Base-by-base conservation (phyloP, 2,329 filamentous ascomycete genomes). In the Diaporthe vexans region DNA sequence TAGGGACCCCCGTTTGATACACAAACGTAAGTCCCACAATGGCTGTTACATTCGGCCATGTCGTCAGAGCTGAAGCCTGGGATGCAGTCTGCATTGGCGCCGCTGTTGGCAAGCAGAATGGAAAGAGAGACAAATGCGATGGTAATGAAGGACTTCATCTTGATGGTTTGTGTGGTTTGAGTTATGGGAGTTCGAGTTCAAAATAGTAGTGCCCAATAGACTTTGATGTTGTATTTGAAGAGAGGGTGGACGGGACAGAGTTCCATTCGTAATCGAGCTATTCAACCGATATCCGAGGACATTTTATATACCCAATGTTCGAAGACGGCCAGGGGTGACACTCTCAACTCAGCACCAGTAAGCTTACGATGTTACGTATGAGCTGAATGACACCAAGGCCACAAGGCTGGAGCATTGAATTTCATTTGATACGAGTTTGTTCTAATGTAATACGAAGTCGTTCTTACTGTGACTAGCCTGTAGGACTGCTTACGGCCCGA, bases 11-110 rank as follows among this genome's bases (percentile, higher is more conserved):
- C 67, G 13, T 19, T 70, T 15, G 67, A 70, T n/a, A 70, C 67
- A 58, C 67, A 70, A 26, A 70, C 54, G 24, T 70, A 70, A 6
- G 52, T 58, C 37, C 67, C 67, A 48, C 67, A 70, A 24, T 70
- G 67, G 37, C 54, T 56, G 26, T 70, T 48, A 40, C 67, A 70
- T 6, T 70, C 67, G 5, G 58, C 67, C 52, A 58, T 57, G 10
- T 54, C 46, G 11, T 24, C 1, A 10, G 67, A 70, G 48, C 67
- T 70, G 26, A 33, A 70, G 19, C 67, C 67, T 8, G 67, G 67
- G 37, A 70, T 70, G 19, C 67, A 70, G 13, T 70, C 67, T 48
- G 67, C 67, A 15, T 58, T 70, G 19, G 67, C 67, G 17, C 67
- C 67, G 26, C 54, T 70, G 52, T 48, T 70, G 67, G 43, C 26